Evolutionary conservation across 2,329 filamentous ascomycete genomes (phyloP), one percentile per base, ranked within the genome.

Genomic region (Aspergillus versicolor): DNA sequence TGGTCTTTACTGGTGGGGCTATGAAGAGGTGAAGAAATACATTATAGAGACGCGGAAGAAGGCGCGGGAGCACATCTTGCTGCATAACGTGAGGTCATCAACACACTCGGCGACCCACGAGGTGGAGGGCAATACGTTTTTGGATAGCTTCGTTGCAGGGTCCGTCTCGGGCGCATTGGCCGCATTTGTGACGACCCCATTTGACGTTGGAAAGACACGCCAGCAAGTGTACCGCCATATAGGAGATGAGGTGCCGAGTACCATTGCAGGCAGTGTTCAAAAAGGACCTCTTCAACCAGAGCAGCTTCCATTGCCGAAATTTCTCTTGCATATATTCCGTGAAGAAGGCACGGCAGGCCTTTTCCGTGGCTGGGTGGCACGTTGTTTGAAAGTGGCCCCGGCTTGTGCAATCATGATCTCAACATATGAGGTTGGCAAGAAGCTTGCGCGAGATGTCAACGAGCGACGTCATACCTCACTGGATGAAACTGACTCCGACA

Each of bases 371-470:
- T 97, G 92, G 91, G 88, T 91, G 22, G 92, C 94, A 0, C 83
- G 94, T 40, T 96, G 91, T 64, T 79, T 97, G 59, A 97, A 97
- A 73, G 92, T 99, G 5, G 93, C 94, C 1, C 94, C 94, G 1
- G 91, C 93, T 0, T 99, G 94, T 75, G 94, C 94, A 27, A 97
- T 99, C 71, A 99, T 99, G 94, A 97, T 99, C 71, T 95, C 91
- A 71, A 96, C 89, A 71, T 99, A 97, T 73, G 94, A 99, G 75
- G 84, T 97, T 38, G 92, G 94, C 50, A 99, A 99, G 81, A 88
- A 90, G 73, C 87, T 89, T 71, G 95, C 95, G 34, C 82, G 86
- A 53, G 82, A 84, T 11, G 85, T 91, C 49, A 97, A 97, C 63
- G 82, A 86, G 65, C 78, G 77, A 64, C 76, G 75, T 53, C 72